Base-by-base conservation (phyloP, 2,329 filamentous ascomycete species). In the Xylariales sp. region DNA sequence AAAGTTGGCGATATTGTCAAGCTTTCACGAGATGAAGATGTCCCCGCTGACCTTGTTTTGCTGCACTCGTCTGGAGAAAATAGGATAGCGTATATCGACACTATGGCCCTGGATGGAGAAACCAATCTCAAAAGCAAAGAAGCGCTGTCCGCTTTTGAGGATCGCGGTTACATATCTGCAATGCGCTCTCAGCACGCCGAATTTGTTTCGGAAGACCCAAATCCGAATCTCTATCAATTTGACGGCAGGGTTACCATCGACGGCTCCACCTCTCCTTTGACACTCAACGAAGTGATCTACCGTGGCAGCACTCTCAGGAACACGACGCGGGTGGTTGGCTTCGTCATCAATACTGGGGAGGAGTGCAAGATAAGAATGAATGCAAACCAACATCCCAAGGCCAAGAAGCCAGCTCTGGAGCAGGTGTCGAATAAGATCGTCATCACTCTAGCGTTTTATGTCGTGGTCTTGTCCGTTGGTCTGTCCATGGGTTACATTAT, bases 361-460 rank as follows among this genome's bases (percentile, higher is more conserved):
- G 88, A 95, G 59, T 94, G 86, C 65, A 94, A 93, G 59, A 90
- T 94, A 41, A 84, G 88, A 32, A 89, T 93, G 85, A 95, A 95
- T 54, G 84, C 88, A 34, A 94, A 88, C 60, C 88, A 90, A 55
- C 88, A 91, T 47, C 88, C 88, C 8, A 79, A 82, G 20, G 88
- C 88, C 40, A 95, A 95, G 60, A 85, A 84, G 25, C 88, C 88
- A 0, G 76, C 82, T 2, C 70, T 95, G 7, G 88, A 95, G 53
- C 66, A 65, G 4, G 74, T 86, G 20, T 84, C 88, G 43, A 95
- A 94, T 59, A 79, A 76, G 40, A 85, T 95, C 33, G 88, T 96
- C 20, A 68, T 95, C 19, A 73, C 88, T 19, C 81, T 95, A 33
- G 87, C 90, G 6, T 61, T 82, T 14, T 88, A 94, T 42, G 88